Conservation (phyloP, 805 yeast species). For the Blastobotrys terrestris region DNA sequence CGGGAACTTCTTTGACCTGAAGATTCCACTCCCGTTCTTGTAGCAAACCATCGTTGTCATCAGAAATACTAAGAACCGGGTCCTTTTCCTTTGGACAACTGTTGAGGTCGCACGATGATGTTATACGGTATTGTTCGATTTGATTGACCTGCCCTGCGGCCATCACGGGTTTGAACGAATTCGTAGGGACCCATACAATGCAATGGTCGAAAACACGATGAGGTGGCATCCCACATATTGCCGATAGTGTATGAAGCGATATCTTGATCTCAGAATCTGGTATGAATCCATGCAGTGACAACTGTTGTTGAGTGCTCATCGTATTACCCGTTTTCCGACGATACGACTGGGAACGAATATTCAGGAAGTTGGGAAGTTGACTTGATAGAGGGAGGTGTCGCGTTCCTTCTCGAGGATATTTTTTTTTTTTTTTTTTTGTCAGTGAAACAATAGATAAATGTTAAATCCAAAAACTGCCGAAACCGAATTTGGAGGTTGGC, state of each 20-base stretch:
- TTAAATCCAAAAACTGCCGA: conserved; percentile 66
- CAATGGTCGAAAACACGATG: conserved; percentile 22
- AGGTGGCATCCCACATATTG: conserved; percentile 34
- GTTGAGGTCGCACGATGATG: conserved; percentile 9
- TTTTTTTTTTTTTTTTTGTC: background rate
- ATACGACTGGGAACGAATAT: background rate
- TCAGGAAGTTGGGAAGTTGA: background rate
- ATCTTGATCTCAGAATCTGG: conserved; percentile 27
- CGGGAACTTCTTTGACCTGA: conserved; percentile 32
- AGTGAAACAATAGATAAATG: background rate
- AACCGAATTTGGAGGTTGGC: conserved; percentile 70
- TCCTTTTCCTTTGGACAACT: conserved; percentile 8
- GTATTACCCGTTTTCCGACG: background rate
- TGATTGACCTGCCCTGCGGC: conserved; percentile 30
- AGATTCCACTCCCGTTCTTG: conserved; percentile 24
- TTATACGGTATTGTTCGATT: conserved; percentile 31
- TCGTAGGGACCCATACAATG: conserved; percentile 30
- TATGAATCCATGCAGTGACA: conserved; percentile 30
- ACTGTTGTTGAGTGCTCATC: conserved; percentile 30
- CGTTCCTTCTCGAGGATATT: background rate
- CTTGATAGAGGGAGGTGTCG: background rate
- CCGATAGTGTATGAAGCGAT: conserved; percentile 28
- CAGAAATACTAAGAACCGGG: background rate
- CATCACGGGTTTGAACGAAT: conserved; percentile 25
- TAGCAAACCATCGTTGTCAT: conserved; percentile 4